Base-by-base conservation (phyloP, 148 eudicot genomes). In the Vaccinium myrtillus region DNA sequence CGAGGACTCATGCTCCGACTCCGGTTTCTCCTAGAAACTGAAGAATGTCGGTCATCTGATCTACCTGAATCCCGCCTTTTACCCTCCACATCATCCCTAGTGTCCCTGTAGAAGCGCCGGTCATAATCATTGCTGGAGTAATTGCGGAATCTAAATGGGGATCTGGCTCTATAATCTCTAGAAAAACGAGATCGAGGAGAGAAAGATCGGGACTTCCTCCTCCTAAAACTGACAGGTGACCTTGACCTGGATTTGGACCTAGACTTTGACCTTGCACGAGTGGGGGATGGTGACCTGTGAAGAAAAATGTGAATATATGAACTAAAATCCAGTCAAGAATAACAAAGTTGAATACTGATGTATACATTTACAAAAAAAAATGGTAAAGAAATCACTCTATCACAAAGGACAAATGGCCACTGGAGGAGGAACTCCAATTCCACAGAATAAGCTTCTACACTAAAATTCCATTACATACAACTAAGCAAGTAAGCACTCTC, bases 1-100 rank as follows among this genome's bases (percentile, higher is more conserved):
- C 90, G 91, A 71, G 98, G 98, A 86, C 93, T 94, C 27, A 76
- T 80, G 85, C 97, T 95, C 91, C 97, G 88, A 89, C 94, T 94
- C 87, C 89, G 91, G 75, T 92, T 89, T 90, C 98, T 93, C 86
- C 95, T 89, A 14, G 89, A 91, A 86, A 86, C 82, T 84, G 93
- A 91, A 75, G 90, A 88, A 88, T 80, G 91, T 54, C 89, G 86
- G 84, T 93, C 94, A 82, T 87, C 85, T 30, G 88, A 91, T 27
- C 94, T 90, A 78, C 86, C 90, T 27, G 87, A 88, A 77, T 92
- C 93, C 67, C 92, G 84, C 71, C 95, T 90, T 83, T 94, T 89
- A 80, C 84, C 86, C 85, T 89, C 92, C 84, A 87, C 82, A 14
- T 27, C 91, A 88, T 92, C 93, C 88, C 93, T 90, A 82, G 43